A percentile compares a stretch with the other conserved stretches of the same genome.
phyloP scores from a whole-genome alignment of 805 yeast species.

The Cyberlindnera veronae region DNA sequence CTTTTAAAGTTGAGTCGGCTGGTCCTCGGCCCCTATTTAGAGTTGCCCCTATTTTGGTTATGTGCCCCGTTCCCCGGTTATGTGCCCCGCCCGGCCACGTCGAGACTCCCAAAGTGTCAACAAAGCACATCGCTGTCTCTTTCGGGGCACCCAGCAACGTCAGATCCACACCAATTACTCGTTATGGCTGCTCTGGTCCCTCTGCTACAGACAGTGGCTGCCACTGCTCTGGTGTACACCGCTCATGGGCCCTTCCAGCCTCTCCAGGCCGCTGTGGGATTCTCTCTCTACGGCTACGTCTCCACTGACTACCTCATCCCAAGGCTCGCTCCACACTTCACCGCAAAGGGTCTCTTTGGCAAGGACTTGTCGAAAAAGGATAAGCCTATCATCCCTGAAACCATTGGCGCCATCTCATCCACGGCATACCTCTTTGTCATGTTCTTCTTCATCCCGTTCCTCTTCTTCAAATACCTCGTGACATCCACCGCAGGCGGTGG shows the following conservation, averaged over 20 bases:
- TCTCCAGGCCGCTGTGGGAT: constrained; percentile 53
- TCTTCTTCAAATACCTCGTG: constrained; percentile 74
- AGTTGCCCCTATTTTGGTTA: neutral
- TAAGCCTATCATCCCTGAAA: constrained; percentile 79
- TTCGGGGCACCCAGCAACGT: neutral
- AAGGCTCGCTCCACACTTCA: constrained; percentile 57
- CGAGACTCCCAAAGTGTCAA: constrained; percentile 2
- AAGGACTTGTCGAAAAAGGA: constrained; percentile 76
- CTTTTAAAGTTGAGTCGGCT: too few species aligned
- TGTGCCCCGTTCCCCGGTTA: neutral
- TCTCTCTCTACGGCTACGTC: constrained; percentile 63
- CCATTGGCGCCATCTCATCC: constrained; percentile 89
- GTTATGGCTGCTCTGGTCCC: neutral
- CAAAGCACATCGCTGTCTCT: neutral
- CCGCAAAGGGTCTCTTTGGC: constrained; percentile 80
- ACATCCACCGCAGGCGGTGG: constrained; percentile 59
- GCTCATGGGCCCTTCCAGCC: constrained; percentile 25
- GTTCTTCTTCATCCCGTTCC: constrained; percentile 83
- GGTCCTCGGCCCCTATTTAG: too few species aligned
- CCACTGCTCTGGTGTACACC: constrained; percentile 17
- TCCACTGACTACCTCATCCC: constrained; percentile 66
- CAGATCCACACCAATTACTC: too few species aligned
- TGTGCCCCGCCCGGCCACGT: neutral
- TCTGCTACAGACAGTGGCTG: constrained; percentile 4
- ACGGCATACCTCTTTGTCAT: constrained; percentile 74